Evolutionary conservation across 306 rosid species (phyloP), one percentile per base, ranked within the genome.

Genomic region (Cicer cuneatum): DNA sequence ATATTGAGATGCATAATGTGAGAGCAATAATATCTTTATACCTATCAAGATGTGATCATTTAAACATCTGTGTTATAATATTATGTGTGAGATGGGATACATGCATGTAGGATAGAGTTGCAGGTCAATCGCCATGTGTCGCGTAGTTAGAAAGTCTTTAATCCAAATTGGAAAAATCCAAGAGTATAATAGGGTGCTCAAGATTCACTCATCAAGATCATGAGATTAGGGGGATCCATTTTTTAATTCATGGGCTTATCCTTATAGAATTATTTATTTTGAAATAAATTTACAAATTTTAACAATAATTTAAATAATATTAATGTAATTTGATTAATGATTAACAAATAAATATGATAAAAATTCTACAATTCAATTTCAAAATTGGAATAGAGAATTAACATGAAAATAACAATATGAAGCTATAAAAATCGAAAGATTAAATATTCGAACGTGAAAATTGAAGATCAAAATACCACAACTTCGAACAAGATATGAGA

Each of bases 81-180:
- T 24, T 24, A 24, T 24, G 33, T 24, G 33, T 24, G 33, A 24
- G 33, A 24, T 66, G n/a, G 52, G 43, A 67, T 46, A 29, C 24
- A 53, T 54, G 19, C 5, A 53, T 40, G 12, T 70, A 39, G 24
- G 51, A 8, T 48, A 38, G 43, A 38, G 12, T 1, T 37, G 24
- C 10, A 58, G n/a, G 42, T 57, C 4, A 11, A n/a, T 5, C 8
- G 15, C 58, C 73, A 75, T 10, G 75, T 61, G 81, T 59, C 71
- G 11, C 46, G 0, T 8, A 37, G 70, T 58, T 8, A 41, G 33
- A 41, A 56, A 7, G 66, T 12, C 33, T 56, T 56, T 51, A 62
- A 75, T 75, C 73, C 57, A 70, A 62, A 63, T 13, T 16, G 69
- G n/a, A 70, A 64, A 35, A 68, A 62, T 63, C 2, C 62, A 13